These are phyloP conservation scores for Vitis rupestris DNA, from an alignment of 164 flowering plant genomes.

Conservation along the genomic window DNA sequence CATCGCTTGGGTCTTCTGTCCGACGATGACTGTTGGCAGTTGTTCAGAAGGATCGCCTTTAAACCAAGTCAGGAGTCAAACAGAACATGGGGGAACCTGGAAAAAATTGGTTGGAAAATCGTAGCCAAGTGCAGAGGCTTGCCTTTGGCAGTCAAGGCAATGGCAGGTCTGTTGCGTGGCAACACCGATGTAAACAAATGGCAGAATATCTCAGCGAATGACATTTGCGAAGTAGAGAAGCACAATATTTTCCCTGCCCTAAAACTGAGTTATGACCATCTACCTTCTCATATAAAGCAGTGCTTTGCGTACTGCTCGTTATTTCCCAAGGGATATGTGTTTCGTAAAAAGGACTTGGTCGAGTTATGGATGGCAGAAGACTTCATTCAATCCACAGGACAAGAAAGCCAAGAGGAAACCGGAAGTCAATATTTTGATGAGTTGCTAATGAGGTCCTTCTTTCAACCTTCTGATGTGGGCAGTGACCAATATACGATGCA, in stretches of 20 bases:
- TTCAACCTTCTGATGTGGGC: neutral
- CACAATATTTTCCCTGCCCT: neutral
- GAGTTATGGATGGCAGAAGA: neutral
- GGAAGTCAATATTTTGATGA: neutral
- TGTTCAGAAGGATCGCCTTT: too few relatives aligned
- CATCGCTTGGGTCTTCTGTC: too few relatives aligned
- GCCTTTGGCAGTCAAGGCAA: too few relatives aligned
- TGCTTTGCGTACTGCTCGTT: constrained; percentile 10
- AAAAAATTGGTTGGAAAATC: too few relatives aligned
- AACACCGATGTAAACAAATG: too few relatives aligned
- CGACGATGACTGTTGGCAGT: too few relatives aligned
- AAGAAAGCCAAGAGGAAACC: neutral
- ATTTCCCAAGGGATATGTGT: neutral
- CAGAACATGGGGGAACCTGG: too few relatives aligned
- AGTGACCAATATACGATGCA: constrained; percentile 9
- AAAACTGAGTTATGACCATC: constrained; percentile 6
- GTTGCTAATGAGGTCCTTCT: neutral
- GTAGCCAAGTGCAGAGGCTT: too few relatives aligned
- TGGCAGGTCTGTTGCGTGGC: too few relatives aligned
- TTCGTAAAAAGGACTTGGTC: neutral
- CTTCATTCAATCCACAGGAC: neutral
- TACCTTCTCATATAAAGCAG: neutral
- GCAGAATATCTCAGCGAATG: too few relatives aligned
- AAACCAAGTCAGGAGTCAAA: too few relatives aligned
- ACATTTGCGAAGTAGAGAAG: too few relatives aligned